Evolutionary conservation across 805 yeast genomes (phyloP), one percentile per base, ranked within the genome.

Genomic region (Candida peoriensis): DNA sequence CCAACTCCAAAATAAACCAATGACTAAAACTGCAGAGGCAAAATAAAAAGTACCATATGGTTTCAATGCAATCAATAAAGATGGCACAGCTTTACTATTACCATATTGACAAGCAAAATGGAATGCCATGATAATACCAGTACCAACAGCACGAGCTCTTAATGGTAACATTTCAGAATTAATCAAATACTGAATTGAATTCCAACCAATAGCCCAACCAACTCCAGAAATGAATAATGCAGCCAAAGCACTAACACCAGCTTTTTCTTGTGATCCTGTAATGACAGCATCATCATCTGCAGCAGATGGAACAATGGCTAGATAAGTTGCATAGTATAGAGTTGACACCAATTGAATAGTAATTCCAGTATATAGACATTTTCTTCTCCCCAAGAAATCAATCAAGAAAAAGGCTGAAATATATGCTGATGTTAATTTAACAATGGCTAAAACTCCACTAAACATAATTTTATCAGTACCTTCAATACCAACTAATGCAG

Each of bases 161-260:
- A 74, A 54, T 16, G 80, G 80, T 48, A 74, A 64, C 34, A 75
- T 63, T 48, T 75, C 81, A 4, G 79, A 64, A 38, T 72, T 73
- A 44, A 74, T 55, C 43, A 74, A 60, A 47, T 74, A 74, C 49
- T 74, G 79, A 32, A 73, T 59, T 0, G 74, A 60, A 55, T 75
- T 75, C 68, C 72, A 75, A 24, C 80, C 80, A 54, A 74, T 51
- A 21, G 76, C 68, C 81, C 80, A 75, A 24, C 78, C 78, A 16
- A 64, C 60, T 44, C 80, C 80, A 21, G 66, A 59, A 24, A 74
- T 44, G 44, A 59, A 74, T 19, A 75, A 46, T 30, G 73, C 64
- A 2, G 76, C 76, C 45, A 74, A 51, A 8, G 78, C 79, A 33
- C 61, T 74, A 32, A 58, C 52, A 23, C 72, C 60, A 3, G 76